A percentile compares a stretch with the other conserved stretches of the same genome.
phyloP scores from a whole-genome alignment of 2,329 filamentous ascomycete genomes.

The Thelonectria rubi region DNA sequence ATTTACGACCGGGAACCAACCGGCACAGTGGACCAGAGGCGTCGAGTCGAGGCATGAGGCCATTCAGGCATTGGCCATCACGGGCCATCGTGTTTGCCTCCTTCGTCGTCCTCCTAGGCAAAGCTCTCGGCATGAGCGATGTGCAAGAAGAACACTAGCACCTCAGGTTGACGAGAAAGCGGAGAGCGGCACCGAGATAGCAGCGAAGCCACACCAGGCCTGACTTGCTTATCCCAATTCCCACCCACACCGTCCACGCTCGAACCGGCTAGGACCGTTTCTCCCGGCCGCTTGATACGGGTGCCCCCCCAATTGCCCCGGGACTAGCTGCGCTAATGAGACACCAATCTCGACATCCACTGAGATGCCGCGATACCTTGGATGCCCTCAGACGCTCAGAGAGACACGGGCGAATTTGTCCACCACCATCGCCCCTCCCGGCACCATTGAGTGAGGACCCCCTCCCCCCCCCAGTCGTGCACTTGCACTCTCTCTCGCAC shows the following conservation, averaged over 20 bases:
- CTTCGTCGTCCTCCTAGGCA: neutral
- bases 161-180: conserved; percentile 20
- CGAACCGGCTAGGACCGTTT: neutral
- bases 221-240: conserved; percentile 21
- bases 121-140: conserved; percentile 5
- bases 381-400: neutral
- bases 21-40: neutral
- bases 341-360: conserved; percentile 6
- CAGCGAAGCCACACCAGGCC: conserved; percentile 13
- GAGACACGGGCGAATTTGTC: neutral
- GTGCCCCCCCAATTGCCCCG: conserved; percentile 7
- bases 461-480: conserved; percentile 11
- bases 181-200: conserved; percentile 27
- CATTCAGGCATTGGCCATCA: neutral
- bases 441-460: neutral
- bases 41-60: neutral
- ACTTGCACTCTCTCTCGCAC: conserved; percentile 5
- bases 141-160: neutral
- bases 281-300: conserved; percentile 21
- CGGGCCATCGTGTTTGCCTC: neutral
- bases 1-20: neutral
- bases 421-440: neutral
- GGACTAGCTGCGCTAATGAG: neutral
- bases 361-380: conserved; percentile 10
- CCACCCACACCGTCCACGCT: conserved; percentile 9